Conservation (phyloP, 192 early-diverging fungal genomes). For the Coemansia sp. region DNA sequence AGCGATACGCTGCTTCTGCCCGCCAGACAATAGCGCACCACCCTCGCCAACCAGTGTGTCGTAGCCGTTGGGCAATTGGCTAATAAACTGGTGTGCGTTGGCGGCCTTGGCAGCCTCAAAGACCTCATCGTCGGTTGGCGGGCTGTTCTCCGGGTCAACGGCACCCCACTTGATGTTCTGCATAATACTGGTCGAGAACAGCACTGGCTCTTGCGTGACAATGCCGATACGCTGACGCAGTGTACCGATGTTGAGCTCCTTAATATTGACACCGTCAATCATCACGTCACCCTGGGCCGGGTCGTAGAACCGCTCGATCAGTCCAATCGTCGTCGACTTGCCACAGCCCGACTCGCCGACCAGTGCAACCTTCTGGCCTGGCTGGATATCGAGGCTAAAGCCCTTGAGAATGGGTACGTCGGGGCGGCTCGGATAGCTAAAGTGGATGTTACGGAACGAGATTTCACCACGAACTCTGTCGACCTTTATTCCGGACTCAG, state of each 20-base stretch:
- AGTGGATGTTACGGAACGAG: conserved; percentile 75
- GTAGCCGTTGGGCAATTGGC: conserved; percentile 69
- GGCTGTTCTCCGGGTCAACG: conserved; percentile 49
- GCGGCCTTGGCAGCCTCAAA: conserved; percentile 64
- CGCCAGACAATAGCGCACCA: conserved; percentile 79
- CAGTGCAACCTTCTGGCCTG: conserved; percentile 84
- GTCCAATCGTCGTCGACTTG: conserved; percentile 80
- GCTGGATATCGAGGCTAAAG: conserved; percentile 68
- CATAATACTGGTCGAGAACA: conserved; percentile 75
- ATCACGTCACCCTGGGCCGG: conserved; percentile 58
- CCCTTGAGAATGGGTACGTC: conserved; percentile 79
- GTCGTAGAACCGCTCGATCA: conserved; percentile 88
- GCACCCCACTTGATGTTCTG: conserved; percentile 81
- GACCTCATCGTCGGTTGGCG: conserved; percentile 73
- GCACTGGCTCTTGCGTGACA: conserved; percentile 87
- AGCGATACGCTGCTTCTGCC: conserved; percentile 95
- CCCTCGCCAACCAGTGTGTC: conserved; percentile 86
- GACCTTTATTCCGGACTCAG: conserved; percentile 32
- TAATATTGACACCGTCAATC: conserved; percentile 76
- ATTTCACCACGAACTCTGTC: conserved; percentile 61
- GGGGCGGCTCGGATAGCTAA: conserved; percentile 81
- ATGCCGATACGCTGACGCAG: conserved; percentile 86
- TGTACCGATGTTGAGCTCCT: conserved; percentile 72
- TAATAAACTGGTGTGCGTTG: conserved; percentile 76
- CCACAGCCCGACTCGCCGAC: conserved; percentile 86